Evolutionary conservation across 2,329 filamentous ascomycete genomes (phyloP), one percentile per base, ranked within the genome.

Genomic region (Aspergillus fischeri): DNA sequence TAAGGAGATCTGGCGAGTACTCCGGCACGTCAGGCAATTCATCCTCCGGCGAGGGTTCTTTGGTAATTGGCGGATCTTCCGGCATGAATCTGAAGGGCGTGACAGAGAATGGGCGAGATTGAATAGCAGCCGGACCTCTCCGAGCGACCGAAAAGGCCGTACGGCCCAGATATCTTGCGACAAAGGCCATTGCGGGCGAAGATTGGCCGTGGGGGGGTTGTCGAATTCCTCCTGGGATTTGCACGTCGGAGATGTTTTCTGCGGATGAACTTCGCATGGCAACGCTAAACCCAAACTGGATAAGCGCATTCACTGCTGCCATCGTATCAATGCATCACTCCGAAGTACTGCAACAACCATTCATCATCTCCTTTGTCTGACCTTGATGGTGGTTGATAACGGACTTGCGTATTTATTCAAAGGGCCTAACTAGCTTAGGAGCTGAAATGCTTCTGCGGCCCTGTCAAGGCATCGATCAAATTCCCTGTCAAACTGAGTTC

Each of bases 141-240:
- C 67, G 68, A 58, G 66, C 66, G 54, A 75, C 51, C 41, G 67
- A 61, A 14, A 72, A 59, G 57, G 72, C 69, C 51, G 71, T 64
- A 49, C 71, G 73, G 68, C 70, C 66, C 65, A 77, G 64, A 60
- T 68, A 75, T 66, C 71, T 68, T 57, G 73, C 65, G 62, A 68
- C 67, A 56, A 68, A 70, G 63, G 74, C 75, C 75, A 77, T 77
- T 70, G 68, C 64, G 58, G 56, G 54, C 52, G 58, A 55, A 38
- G 57, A 60, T 56, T 62, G 51, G 53, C 53, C 51, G 56, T 49
- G 52, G 52, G 56, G 56, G 60, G 56, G 55, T 53, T 49, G 47
- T 55, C 49, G 51, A 52, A 52, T 56, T 47, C 44, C 44, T 24
- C 44, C 24, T 27, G 21, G 47, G 54, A 41, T 55, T 58, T 60